Conservation (phyloP, 495 filamentous ascomycete genomes). For the Tricharina praecox region DNA sequence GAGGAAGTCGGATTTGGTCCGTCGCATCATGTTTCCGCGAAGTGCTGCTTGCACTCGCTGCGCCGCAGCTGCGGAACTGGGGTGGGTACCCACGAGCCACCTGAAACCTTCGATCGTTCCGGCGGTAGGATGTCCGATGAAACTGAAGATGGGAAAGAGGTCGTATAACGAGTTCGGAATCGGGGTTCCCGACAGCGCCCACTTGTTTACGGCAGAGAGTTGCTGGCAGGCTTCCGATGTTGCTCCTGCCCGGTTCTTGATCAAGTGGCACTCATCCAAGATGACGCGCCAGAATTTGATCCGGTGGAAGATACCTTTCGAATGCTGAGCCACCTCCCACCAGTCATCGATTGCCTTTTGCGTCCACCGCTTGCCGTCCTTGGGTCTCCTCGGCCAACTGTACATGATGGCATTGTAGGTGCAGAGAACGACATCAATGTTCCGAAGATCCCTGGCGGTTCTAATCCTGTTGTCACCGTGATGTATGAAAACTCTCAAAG, state of each 20-base stretch:
- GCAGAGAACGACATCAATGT: conserved; percentile 17
- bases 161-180: conserved; percentile 25
- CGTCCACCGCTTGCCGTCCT: conserved; percentile 1
- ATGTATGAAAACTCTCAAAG: conserved; percentile 37
- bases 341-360: conserved; percentile 6
- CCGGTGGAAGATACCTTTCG: conserved; percentile 12
- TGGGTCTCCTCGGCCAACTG: conserved; percentile 11
- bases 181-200: conserved; percentile 28
- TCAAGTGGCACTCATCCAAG: conserved; percentile 28
- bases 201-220: conserved; percentile 12
- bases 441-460: conserved; percentile 1
- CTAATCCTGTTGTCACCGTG: conserved; percentile 35
- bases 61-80: background rate
- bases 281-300: conserved; percentile 25
- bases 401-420: conserved; percentile 21
- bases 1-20: conserved; percentile 20
- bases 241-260: conserved; percentile 22
- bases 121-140: conserved; percentile 13
- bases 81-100: background rate
- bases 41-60: conserved; percentile 15
- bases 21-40: conserved; percentile 18
- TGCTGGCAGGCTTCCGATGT: conserved; percentile 12
- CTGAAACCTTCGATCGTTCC: background rate
- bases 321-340: conserved; percentile 5
- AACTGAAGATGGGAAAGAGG: conserved; percentile 9